Evolutionary conservation across 2,329 filamentous ascomycete species (phyloP).

Genomic region (Cladophialophora chaetospira): DNA sequence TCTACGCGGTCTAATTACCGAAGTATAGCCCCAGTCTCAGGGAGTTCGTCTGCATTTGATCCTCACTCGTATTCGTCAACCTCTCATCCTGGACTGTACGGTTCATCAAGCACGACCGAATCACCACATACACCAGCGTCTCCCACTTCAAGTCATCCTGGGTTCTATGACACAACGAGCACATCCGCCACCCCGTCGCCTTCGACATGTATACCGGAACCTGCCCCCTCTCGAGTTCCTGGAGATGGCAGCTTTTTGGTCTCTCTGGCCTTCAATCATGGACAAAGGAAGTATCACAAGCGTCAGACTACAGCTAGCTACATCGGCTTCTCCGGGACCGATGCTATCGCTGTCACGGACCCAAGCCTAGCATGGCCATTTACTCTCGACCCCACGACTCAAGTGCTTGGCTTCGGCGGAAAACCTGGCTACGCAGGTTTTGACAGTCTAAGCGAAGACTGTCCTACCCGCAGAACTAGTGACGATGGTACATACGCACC

Average conservation of each 20-base stretch:
- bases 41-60: not conserved
- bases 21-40: not conserved
- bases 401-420: constrained; percentile 13
- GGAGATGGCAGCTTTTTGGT: constrained; percentile 15
- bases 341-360: constrained; percentile 15
- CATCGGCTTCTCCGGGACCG: constrained; percentile 15
- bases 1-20: not conserved
- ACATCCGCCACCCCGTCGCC: not conserved
- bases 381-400: not conserved
- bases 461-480: constrained; percentile 2
- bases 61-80: not conserved
- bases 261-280: not conserved
- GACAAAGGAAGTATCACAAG: not conserved
- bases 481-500: constrained; percentile 13
- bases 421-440: constrained; percentile 4
- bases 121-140: too few species aligned
- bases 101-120: not conserved
- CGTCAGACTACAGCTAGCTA: constrained; percentile 5
- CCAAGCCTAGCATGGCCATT: constrained; percentile 1
- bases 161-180: not conserved
- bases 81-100: not conserved
- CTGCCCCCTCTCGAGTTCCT: not conserved
- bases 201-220: not conserved
- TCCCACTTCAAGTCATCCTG: not conserved
- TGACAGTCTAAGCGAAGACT: constrained; percentile 5